Evolutionary conservation across 768 basidiomycete genomes (phyloP), one percentile per base, ranked within the genome.

Genomic region (Boletus barrowsii): DNA sequence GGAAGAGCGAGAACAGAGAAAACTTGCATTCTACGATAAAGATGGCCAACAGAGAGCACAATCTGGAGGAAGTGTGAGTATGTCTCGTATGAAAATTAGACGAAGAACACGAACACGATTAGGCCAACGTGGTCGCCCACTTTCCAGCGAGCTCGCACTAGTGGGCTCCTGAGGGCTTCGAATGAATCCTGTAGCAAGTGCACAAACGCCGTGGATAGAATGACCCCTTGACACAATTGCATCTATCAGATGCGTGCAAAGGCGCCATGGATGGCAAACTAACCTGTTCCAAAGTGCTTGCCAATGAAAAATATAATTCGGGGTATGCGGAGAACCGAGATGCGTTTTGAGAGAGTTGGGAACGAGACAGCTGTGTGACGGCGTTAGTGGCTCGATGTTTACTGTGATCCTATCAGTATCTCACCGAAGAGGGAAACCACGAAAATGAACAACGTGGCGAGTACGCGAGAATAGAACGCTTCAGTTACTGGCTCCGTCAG

Each of bases 241-340:
- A 26, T 48, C 36, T 26, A 20, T 51, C 13, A 55, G 26, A 36
- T 20, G 35, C 14, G n/a, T 29, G 10, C 4, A 32, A 10, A 6
- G 15, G 30, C 3, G 36, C 14, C n/a, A 2, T 33, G 22, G 39
- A 48, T 29, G 7, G n/a, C 4, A 37, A 48, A 51, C 60, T 2
- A 13, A 82, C 84, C 83, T 14, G 90, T 92, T 35, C 90, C 90
- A 61, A 92, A 91, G 65, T 93, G 90, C 62, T 91, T 93, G 37
- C 87, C 89, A n/a, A 90, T 75, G 69, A 93, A 92, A 66, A 93
- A 92, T 17, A 86, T 62, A 15, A 88, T 72, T 22, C 78, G 77
- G 2, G 88, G 88, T 60, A 90, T 83, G 49, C 78, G 77, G 20
- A 90, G 61, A 53, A 75, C 75, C 7, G 76, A 73, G 14, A 78